These are phyloP conservation scores for Dryadomyces quercus-mongolicae DNA, from an alignment of 2,329 filamentous ascomycete species.

Conservation along the genomic window DNA sequence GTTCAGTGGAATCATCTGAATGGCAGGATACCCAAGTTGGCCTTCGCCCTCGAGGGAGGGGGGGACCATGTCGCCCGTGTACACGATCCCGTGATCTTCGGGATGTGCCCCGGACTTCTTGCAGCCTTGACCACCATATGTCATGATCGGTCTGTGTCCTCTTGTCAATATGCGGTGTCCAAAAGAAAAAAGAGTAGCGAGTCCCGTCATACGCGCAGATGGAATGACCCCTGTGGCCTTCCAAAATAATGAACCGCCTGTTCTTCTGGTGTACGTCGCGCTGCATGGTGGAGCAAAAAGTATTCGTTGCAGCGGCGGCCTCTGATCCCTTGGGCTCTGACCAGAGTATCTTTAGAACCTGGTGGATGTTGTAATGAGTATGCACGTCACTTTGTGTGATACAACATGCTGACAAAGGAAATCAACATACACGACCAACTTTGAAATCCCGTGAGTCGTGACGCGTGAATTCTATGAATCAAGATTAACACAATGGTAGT, in stretches of 20 bases:
- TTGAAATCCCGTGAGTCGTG: neutral
- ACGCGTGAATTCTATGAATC: neutral
- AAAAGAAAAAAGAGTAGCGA: neutral
- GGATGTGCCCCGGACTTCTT: constrained; percentile 40
- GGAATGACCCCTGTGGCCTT: constrained; percentile 34
- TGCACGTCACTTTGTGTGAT: too few relatives aligned
- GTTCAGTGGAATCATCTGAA: constrained; percentile 30
- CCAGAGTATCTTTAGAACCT: constrained; percentile 47
- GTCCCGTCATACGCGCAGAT: constrained; percentile 37
- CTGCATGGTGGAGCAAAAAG: neutral
- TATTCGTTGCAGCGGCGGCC: neutral
- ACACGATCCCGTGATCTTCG: constrained; percentile 40
- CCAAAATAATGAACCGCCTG: constrained; percentile 39
- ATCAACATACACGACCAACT: neutral
- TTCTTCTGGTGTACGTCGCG: constrained; percentile 9
- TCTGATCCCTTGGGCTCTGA: constrained; percentile 32
- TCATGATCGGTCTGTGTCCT: constrained; percentile 36
- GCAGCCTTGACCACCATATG: constrained; percentile 40
- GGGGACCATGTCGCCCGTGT: constrained; percentile 23
- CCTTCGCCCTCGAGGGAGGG: constrained; percentile 28
- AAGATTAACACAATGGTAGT: neutral
- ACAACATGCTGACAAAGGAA: neutral
- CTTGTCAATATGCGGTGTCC: constrained; percentile 1
- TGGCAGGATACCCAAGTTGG: constrained; percentile 32
- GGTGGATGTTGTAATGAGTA: neutral